A percentile compares a stretch with the other conserved stretches of the same genome.
Conservation (phyloP, 441 rosid species). For the Aleurites moluccanus region DNA sequence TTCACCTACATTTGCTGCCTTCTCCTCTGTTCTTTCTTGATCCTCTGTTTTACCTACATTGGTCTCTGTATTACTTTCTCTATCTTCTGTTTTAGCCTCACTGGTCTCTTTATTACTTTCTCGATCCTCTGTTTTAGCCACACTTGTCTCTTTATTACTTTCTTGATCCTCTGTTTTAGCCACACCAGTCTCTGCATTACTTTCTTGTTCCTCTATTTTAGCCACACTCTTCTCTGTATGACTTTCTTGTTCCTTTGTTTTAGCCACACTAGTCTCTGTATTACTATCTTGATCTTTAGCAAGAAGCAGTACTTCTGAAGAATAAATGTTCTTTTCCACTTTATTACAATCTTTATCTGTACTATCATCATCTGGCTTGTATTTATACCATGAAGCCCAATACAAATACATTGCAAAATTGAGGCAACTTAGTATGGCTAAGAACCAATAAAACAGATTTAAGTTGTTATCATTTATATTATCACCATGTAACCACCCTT, state of each 20-base stretch:
- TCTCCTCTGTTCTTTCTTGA: neutral
- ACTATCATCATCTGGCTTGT: conserved; percentile 28
- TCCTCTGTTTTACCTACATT: neutral
- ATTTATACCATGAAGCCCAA: conserved; percentile 60
- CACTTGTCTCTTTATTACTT: too few relatives aligned
- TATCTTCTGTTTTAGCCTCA: neutral
- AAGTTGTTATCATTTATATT: conserved; percentile 33
- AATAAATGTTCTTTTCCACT: neutral
- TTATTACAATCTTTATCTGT: neutral
- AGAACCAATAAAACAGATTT: conserved; percentile 45
- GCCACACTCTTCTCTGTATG: neutral
- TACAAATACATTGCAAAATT: conserved; percentile 39
- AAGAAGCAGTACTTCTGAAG: neutral
- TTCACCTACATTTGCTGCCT: neutral
- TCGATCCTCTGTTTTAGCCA: neutral
- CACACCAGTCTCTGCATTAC: neutral
- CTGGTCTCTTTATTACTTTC: neutral
- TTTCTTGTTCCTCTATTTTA: neutral
- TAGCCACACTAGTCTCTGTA: neutral
- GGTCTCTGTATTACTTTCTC: neutral
- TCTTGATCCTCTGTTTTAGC: neutral
- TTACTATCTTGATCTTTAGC: conserved; percentile 10
- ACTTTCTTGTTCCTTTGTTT: neutral
- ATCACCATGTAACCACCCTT: conserved; percentile 48
- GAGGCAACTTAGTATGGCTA: conserved; percentile 43